phyloP scores from a whole-genome alignment of 2,329 filamentous ascomycete genomes.

The Colletotrichum limetticola region DNA sequence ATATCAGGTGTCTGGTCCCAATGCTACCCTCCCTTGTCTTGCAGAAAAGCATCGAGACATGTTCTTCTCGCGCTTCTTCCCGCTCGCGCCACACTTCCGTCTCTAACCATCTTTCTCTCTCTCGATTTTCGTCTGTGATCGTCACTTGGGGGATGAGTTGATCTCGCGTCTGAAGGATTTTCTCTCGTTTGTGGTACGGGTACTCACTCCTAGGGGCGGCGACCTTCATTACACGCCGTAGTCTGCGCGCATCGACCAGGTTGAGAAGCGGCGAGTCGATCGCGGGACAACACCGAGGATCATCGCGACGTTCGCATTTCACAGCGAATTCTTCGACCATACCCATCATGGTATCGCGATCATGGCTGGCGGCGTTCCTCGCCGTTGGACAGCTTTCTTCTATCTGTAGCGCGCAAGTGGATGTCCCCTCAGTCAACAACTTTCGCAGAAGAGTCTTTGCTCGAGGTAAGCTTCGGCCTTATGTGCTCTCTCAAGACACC shows the following conservation, averaged over 20 bases:
- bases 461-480: background rate
- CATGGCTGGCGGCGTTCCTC: constrained; percentile 12
- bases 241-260: background rate
- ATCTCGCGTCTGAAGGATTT: background rate
- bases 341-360: constrained; percentile 5
- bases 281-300: background rate
- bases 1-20: constrained; percentile 1
- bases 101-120: background rate
- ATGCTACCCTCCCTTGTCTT: constrained; percentile 10
- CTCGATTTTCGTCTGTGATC: constrained; percentile 1
- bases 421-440: constrained; percentile 16
- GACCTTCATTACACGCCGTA: background rate
- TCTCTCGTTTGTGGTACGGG: background rate
- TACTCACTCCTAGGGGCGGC: background rate
- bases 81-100: background rate
- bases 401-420: constrained; percentile 1
- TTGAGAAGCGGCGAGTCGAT: background rate
- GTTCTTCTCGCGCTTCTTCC: background rate
- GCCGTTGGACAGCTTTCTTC: constrained; percentile 13
- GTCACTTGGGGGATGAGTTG: background rate
- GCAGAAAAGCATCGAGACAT: background rate
- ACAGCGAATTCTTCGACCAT: too few relatives aligned
- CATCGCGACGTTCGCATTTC: background rate
- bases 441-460: constrained; percentile 26
- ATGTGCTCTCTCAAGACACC: background rate